A percentile compares a stretch with the other conserved stretches of the same genome.
phyloP scores from a whole-genome alignment of 352 stramenopile species.

The Pythium phragmitis region DNA sequence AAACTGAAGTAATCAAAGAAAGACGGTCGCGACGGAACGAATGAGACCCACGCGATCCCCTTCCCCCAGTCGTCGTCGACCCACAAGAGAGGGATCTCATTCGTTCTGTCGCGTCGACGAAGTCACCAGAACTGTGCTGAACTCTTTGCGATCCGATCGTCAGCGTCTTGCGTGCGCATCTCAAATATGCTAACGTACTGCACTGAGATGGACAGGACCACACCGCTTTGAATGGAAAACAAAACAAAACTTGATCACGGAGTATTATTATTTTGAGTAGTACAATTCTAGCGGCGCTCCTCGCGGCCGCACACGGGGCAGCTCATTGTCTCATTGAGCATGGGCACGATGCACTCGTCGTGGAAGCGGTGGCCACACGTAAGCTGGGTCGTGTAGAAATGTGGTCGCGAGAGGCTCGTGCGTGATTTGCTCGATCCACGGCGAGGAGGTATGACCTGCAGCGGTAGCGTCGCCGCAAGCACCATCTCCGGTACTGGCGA shows the following conservation, averaged over 20 bases:
- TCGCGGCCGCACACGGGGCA: slow-evolving; percentile 54
- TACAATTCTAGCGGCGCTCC: slow-evolving; percentile 6
- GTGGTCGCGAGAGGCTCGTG: background rate
- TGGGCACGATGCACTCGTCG: slow-evolving; percentile 70
- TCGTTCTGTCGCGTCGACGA: no score
- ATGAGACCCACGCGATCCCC: background rate
- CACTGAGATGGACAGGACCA: no score
- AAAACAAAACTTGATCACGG: no score
- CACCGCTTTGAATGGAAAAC: no score
- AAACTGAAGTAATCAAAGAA: background rate
- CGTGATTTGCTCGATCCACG: background rate
- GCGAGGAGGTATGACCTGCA: background rate
- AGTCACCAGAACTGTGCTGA: no score
- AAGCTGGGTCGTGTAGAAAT: slow-evolving; percentile 22
- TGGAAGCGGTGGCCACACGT: slow-evolving; percentile 66
- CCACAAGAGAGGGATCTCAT: no score
- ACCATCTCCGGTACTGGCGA: background rate
- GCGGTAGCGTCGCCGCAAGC: background rate
- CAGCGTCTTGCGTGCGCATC: no score
- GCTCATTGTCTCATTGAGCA: slow-evolving; percentile 53
- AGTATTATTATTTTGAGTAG: no score
- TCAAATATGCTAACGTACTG: no score
- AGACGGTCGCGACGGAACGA: background rate
- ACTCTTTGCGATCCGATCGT: no score
- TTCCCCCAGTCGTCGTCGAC: no score